These are phyloP conservation scores for Poa pratensis DNA, from an alignment of 176 grass and related monocot genomes.

Conservation along the genomic window DNA sequence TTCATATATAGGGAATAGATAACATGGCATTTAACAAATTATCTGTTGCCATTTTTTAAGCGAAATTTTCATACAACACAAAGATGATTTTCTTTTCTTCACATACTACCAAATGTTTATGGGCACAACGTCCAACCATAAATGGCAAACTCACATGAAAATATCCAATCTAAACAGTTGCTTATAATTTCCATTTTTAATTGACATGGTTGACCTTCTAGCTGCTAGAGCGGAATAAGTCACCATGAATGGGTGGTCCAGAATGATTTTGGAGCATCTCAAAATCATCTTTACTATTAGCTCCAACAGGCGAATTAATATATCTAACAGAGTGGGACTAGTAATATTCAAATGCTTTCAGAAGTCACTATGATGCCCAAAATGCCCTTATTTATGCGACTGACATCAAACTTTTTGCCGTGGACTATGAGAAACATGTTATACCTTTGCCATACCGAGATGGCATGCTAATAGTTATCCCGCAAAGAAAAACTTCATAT, in stretches of 20 bases:
- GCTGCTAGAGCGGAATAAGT: not conserved
- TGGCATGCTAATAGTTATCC: not conserved
- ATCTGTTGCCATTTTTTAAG: not conserved
- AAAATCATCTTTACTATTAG: constrained; percentile 3
- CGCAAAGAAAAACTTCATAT: not conserved
- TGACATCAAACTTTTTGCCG: not conserved
- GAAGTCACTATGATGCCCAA: not conserved
- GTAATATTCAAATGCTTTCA: not conserved
- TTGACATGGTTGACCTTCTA: not conserved
- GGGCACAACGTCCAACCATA: not conserved
- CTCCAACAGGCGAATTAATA: not conserved
- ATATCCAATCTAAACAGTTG: not conserved
- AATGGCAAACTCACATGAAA: not conserved
- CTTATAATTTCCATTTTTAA: not conserved
- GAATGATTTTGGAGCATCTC: not conserved
- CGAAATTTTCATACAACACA: not conserved
- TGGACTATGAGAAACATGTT: not conserved
- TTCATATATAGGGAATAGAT: not conserved
- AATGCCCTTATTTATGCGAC: not conserved
- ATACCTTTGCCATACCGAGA: not conserved
- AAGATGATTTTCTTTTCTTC: constrained; percentile 14
- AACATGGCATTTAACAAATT: not conserved
- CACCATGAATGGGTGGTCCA: constrained; percentile 12
- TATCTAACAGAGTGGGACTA: not conserved
- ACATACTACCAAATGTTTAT: constrained; percentile 20